Evolutionary conservation across 345 rosid genomes (phyloP), one percentile per base, ranked within the genome.

Genomic region (Arabidopsis suecica): DNA sequence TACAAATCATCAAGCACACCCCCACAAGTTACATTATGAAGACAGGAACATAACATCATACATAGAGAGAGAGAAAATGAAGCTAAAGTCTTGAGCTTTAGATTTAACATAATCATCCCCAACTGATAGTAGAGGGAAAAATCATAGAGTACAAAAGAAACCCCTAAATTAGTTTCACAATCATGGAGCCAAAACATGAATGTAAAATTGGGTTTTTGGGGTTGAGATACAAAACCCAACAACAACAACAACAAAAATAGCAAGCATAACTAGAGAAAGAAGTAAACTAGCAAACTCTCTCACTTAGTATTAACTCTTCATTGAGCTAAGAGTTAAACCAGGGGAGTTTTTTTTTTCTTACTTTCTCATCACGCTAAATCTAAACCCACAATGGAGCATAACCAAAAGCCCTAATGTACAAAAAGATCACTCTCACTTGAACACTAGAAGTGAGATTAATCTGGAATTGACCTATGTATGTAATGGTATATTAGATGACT

Each of bases 321-420:
- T 36, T 55, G 55, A 56, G 41, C 60, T 56, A 16, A 36, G 61
- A 70, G 77, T 74, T 61, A 63, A 69, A 57, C 71, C 28, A 59
- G 71, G 78, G 78, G 75, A 71, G 80, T 59, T 76, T 68, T 73
- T 42, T 54, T 56, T 45, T 42, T 34, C 32, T 42, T 65, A 13
- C 74, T 68, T 76, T 44, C 47, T 30, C 59, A 69, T 12, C 34
- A 63, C 51, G 16, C 66, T 69, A 70, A 63, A 56, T 77, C 72
- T 71, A 77, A 71, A 71, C 47, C 68, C 11, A 18, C 20, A 73
- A 56, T 65, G 63, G 49, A 53, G 33, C 69, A 68, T 34, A 42
- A 68, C 33, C 34, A 61, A 51, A 75, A 60, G 7, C 67, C 76
- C 77, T 63, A 71, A 74, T 85, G 70, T 85, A 79, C 88, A 86